phyloP scores from a whole-genome alignment of 345 rosid species.

The Camelina neglecta region DNA sequence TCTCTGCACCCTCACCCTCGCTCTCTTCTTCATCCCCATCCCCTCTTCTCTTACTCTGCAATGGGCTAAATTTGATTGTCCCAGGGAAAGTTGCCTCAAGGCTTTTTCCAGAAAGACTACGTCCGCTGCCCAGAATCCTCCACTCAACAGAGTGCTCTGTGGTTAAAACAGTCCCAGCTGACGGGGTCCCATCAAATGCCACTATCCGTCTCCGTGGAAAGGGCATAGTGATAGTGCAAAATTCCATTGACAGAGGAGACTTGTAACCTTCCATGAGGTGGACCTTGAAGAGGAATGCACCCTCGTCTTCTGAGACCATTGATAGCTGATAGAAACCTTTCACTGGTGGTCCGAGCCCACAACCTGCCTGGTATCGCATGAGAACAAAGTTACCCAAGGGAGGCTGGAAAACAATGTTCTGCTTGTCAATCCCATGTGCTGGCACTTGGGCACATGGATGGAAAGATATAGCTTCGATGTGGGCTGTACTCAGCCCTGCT shows the following conservation, averaged over 20 bases:
- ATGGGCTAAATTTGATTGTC: slow-evolving; percentile 85
- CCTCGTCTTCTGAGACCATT: slow-evolving; percentile 96
- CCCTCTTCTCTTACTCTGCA: slow-evolving; percentile 60
- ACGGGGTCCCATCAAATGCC: slow-evolving; percentile 87
- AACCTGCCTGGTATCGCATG: slow-evolving; percentile 79
- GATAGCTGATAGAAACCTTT: slow-evolving; percentile 95
- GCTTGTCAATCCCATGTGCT: slow-evolving; percentile 79
- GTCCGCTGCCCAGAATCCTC: slow-evolving; percentile 77
- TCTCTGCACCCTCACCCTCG: slow-evolving; percentile 67
- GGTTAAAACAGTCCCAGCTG: slow-evolving; percentile 74
- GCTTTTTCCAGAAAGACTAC: slow-evolving; percentile 76
- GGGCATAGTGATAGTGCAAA: slow-evolving; percentile 89
- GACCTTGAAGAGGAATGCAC: slow-evolving; percentile 91
- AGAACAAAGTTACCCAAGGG: slow-evolving; percentile 86
- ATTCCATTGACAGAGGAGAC: slow-evolving; percentile 83
- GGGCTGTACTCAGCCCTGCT: slow-evolving; percentile 65
- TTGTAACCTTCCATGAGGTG: slow-evolving; percentile 85
- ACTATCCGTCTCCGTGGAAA: slow-evolving; percentile 83
- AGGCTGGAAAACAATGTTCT: slow-evolving; percentile 84
- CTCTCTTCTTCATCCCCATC: slow-evolving; percentile 72
- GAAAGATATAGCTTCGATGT: slow-evolving; percentile 77
- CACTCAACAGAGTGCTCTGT: slow-evolving; percentile 91
- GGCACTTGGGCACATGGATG: slow-evolving; percentile 94
- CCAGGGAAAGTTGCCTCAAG: slow-evolving; percentile 92
- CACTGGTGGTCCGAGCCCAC: slow-evolving; percentile 81